Evolutionary conservation across 164 flowering plant genomes (phyloP), one percentile per base, ranked within the genome.

Genomic region (Nelumbo lutea): DNA sequence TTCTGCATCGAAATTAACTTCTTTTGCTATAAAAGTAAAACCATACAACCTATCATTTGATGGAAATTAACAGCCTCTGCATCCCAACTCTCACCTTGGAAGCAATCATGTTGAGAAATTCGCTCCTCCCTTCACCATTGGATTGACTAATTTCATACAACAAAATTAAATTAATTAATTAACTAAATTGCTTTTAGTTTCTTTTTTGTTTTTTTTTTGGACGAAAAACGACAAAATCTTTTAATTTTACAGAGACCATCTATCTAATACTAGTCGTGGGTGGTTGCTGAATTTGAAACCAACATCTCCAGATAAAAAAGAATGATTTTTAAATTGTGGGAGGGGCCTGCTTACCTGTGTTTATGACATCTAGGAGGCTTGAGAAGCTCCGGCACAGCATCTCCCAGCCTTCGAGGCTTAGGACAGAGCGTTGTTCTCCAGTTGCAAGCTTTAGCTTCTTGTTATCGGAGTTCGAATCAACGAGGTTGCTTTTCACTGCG

Each of bases 331-430:
- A 56, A 43, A 5, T 43, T n/a, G 11, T 0, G 15, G n/a, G 47
- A 27, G 1, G 39, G n/a, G 14, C 14, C 15, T 4, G 0, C 61
- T 10, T 47, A 83, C 85, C 80, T 80, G 76, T 87, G 82, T 38
- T 73, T 79, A 70, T 9, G 61, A 45, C 88, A 85, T 69, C 64
- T 73, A 40, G 61, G 70, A 14, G 85, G 85, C 65, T 73, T 72
- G 73, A 87, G 83, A 53, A 84, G 73, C 5, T 83, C 87, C 39
- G 89, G 86, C 0, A 81, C 1, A 27, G 75, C 45, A 11, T 85
- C 63, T 27, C 74, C 78, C 0, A 68, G 75, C 14, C 87, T 79
- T 13, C 84, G 84, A 56, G 91, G 91, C 67, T 84, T 85, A 0
- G 91, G 91, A 59, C 91, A 87, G 13, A 84, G 62, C 6, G 83